Percentiles rank a stretch among this genome's conserved stretches.
Conservation (phyloP, 23 red algal genomes). For the Chondrus crispus region DNA sequence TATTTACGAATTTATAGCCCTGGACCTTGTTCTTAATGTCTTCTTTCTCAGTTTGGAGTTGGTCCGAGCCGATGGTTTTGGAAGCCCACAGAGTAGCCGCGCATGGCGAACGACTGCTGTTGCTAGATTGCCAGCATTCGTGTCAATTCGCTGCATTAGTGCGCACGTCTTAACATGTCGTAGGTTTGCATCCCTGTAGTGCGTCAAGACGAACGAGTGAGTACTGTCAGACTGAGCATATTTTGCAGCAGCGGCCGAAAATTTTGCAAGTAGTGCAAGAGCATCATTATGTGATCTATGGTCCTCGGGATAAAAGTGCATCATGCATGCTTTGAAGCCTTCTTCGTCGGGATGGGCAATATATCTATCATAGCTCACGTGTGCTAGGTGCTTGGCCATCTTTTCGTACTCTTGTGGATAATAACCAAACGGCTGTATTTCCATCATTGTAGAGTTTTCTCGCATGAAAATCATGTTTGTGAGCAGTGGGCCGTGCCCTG, state of each 20-base stretch:
- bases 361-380: constrained; percentile 55
- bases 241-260: constrained; percentile 16
- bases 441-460: constrained; percentile 58
- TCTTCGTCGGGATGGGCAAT: constrained; percentile 76
- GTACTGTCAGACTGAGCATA: constrained; percentile 51
- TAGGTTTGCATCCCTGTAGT: not conserved
- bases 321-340: constrained; percentile 62
- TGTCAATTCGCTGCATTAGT: constrained; percentile 54
- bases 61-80: constrained; percentile 2
- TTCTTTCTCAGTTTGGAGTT: not conserved
- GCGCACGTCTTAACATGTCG: constrained; percentile 37
- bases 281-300: constrained; percentile 17
- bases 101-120: constrained; percentile 54
- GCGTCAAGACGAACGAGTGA: constrained; percentile 47
- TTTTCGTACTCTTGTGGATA: constrained; percentile 73
- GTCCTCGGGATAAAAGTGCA: constrained; percentile 21
- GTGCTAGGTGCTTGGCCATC: constrained; percentile 57
- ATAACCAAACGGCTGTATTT: constrained; percentile 80
- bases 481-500: constrained; percentile 67
- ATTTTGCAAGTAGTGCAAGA: constrained; percentile 3
- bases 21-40: not conserved
- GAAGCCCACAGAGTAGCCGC: constrained; percentile 39
- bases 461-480: constrained; percentile 84
- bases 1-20: not conserved
- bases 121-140: constrained; percentile 33